Conservation (phyloP, 768 basidiomycete species). For the Gymnopilus dilepis region DNA sequence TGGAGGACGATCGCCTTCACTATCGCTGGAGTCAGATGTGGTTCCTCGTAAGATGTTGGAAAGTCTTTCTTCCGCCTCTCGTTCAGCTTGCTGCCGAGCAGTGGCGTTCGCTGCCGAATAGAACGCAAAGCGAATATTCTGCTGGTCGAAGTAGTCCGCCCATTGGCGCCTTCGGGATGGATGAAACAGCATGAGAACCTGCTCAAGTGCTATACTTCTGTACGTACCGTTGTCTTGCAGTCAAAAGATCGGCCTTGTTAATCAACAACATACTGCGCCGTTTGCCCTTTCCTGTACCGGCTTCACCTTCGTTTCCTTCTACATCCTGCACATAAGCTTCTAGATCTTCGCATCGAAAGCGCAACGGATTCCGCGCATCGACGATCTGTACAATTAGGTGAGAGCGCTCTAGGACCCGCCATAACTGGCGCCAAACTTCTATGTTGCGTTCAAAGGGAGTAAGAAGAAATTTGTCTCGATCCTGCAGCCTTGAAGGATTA, state of each 20-base stretch:
- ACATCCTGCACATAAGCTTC: slow-evolving; percentile 86
- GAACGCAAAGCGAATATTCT: slow-evolving; percentile 83
- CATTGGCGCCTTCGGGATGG: slow-evolving; percentile 64
- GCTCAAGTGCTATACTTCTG: too few relatives aligned
- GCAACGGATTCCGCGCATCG: slow-evolving; percentile 92
- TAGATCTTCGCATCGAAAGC: slow-evolving; percentile 92
- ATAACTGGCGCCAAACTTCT: slow-evolving; percentile 98
- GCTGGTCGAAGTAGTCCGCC: slow-evolving; percentile 89
- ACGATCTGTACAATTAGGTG: slow-evolving; percentile 95
- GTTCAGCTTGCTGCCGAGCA: slow-evolving; percentile 78
- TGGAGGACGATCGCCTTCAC: slow-evolving; percentile 12
- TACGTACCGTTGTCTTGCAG: slow-evolving; percentile 77
- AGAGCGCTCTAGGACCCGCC: slow-evolving; percentile 95
- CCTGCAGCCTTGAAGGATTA: slow-evolving; percentile 70
- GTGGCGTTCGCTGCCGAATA: slow-evolving; percentile 91
- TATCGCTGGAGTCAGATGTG: slow-evolving; percentile 32
- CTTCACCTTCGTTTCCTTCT: slow-evolving; percentile 81
- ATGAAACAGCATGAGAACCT: background rate
- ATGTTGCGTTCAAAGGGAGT: slow-evolving; percentile 97
- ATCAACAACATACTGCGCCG: slow-evolving; percentile 83
- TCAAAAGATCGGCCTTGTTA: slow-evolving; percentile 95
- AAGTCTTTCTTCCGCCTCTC: slow-evolving; percentile 44
- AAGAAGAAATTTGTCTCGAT: slow-evolving; percentile 83
- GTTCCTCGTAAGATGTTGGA: slow-evolving; percentile 12
- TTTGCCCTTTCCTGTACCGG: slow-evolving; percentile 73